Evolutionary conservation across 1,284 basidiomycete species (phyloP), one percentile per base, ranked within the genome.

Genomic region (Porodaedalea pini): DNA sequence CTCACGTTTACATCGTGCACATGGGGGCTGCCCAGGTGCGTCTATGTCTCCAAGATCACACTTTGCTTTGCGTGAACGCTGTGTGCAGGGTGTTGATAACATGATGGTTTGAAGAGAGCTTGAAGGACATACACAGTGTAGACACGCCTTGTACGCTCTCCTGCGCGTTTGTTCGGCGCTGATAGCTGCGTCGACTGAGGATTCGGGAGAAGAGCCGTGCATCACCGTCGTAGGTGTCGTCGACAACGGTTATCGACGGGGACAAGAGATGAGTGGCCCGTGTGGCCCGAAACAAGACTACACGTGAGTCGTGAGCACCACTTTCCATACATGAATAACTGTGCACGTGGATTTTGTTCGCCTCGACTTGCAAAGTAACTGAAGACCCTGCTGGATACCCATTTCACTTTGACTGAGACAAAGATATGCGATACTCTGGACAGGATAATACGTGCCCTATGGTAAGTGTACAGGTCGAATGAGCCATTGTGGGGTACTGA

Each of bases 11-110:
- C 75, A 77, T 19, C 74, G 63, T 3, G 69, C 65, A 56, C 75
- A 76, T 4, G 75, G 74, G 3, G 73, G 73, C 47, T 74, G 69
- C 7, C 67, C 69, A 0, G 74, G 75, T 2, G 68, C 65, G 54
- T 75, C 74, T 37, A 73, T 70, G 56, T 75, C 71, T 23, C 75
- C 74, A 7, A 76, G 65, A 56, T 76, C 75, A 59, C 75, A 75
- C 61, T 70, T 68, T 8, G 51, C 51, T 40, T 53, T 43, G 39
- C 37, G 40, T 27, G 51, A 53, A 21, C 45, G 45, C 45, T 53
- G 40, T 23, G 47, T 32, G 50, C 44, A 52, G 32, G 21, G 37
- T 15, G 41, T 31, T 43, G 51, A 53, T 44, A n/a, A 43, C 29
- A 45, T 50, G 41, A 23, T 15, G 43, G 29, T 40, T 23, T 8